Base-by-base conservation (phyloP, 108 stramenopile species). In the Parietichytrium sp. region DNA sequence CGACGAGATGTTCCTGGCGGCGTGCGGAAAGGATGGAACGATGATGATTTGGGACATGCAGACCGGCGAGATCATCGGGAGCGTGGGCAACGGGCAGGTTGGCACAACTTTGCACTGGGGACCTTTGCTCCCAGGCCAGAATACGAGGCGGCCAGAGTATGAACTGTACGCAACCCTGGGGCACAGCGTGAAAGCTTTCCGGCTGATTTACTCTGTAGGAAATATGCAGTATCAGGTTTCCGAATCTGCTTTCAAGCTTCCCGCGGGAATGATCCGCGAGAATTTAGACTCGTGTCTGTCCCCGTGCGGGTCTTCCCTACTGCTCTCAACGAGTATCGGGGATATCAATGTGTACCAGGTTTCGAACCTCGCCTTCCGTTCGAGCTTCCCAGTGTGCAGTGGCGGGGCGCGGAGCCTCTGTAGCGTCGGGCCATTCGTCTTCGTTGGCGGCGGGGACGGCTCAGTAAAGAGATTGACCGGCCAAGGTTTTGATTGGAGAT, bases 381-480 rank as follows among this genome's bases (percentile, higher is more conserved):
- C 61, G 12, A 72, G 61, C 33, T 72, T 72, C 45, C 61, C 61
- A 7, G 61, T 72, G 42, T 72, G 61, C 42, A 72, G 61, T 27
- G 61, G 61, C 33, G 61, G 61, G 7, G 61, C 61, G 29, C 33
- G 42, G 33, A 72, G 61, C 20, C 36, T 72, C 38, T 72, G 61
- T 25, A 42, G 38, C 33, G 61, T 42, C 0, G 61, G 61, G 20
- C 3, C 45, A 6, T 72, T 33, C 45, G 61, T 72, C 10, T 72
- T 72, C 45, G 61, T 72, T n/a, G 61, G 61, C 42, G 61, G 61
- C 20, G 61, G 61, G 0, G 61, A 72, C 20, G 61, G 61, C 6
- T 45, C 61, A 2, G 45, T 72, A 2, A 72, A 72, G 61, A 33
- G 61, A 20, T 42, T 72, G 10, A 72, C 61, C 23, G 61, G 61